Conservation (phyloP, 176 grass and related monocot genomes). For the Aegilops tauschii region DNA sequence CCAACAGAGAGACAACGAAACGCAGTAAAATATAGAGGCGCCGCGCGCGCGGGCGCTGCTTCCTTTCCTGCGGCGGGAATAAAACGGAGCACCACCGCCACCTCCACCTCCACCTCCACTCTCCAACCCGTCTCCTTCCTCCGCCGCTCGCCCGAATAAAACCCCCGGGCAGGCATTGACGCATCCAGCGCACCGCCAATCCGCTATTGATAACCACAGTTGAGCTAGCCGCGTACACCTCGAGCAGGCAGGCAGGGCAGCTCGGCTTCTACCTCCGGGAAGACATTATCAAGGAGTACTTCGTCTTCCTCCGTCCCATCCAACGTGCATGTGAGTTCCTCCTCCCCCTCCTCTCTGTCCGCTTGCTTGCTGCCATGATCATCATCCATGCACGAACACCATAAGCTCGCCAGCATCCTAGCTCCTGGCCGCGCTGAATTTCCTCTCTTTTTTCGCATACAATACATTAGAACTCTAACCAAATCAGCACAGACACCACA, state of each 20-base stretch:
- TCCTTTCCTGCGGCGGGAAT: slow-evolving; percentile 22
- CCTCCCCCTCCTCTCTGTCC: neutral
- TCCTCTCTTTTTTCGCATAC: too few species aligned
- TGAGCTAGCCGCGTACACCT: neutral
- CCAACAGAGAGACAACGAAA: neutral
- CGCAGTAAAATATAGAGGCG: neutral
- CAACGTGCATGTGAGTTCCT: neutral
- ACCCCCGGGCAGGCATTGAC: neutral
- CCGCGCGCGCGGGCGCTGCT: neutral
- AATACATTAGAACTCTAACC: neutral
- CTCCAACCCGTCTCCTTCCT: neutral
- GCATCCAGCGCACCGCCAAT: neutral
- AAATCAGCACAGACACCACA: neutral
- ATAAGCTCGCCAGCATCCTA: neutral
- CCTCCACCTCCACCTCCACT: neutral
- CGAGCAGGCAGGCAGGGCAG: neutral
- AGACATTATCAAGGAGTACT: neutral
- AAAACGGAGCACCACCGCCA: neutral
- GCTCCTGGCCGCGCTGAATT: too few species aligned
- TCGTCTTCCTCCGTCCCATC: neutral
- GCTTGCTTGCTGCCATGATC: neutral
- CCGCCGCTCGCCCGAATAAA: neutral
- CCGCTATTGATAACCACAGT: neutral
- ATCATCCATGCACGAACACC: neutral
- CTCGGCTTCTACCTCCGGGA: neutral